Evolutionary conservation across 2,329 filamentous ascomycete genomes (phyloP).

Genomic region (Sclerotinia subarctica): DNA sequence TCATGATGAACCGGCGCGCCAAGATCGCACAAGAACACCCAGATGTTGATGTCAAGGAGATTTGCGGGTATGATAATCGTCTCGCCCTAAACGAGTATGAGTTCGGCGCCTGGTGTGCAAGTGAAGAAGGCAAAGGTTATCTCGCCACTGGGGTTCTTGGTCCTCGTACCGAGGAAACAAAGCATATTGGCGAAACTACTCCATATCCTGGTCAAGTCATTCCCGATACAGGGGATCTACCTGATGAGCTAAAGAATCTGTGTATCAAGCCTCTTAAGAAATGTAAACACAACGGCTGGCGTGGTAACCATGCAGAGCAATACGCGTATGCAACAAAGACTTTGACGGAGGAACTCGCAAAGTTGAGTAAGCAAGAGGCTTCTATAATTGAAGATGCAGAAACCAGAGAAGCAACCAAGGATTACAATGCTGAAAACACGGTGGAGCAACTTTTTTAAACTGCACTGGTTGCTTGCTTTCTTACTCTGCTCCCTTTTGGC

Average conservation of each 20-base stretch:
- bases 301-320: slow-evolving; percentile 30
- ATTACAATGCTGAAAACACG: slow-evolving; percentile 34
- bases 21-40: slow-evolving; percentile 29
- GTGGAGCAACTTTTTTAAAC: slow-evolving; percentile 28
- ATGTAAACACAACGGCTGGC: slow-evolving; percentile 34
- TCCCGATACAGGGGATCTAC: slow-evolving; percentile 16
- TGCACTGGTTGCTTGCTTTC: not conserved
- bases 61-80: slow-evolving; percentile 37
- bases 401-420: slow-evolving; percentile 34
- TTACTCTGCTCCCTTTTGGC: not conserved
- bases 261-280: slow-evolving; percentile 32
- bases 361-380: slow-evolving; percentile 25
- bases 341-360: slow-evolving; percentile 27
- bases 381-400: slow-evolving; percentile 37
- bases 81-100: slow-evolving; percentile 35
- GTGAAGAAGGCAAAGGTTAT: slow-evolving; percentile 31
- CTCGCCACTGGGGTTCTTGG: slow-evolving; percentile 33
- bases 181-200: slow-evolving; percentile 24
- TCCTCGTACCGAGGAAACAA: slow-evolving; percentile 33
- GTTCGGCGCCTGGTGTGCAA: slow-evolving; percentile 31
- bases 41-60: slow-evolving; percentile 28
- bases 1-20: slow-evolving; percentile 32
- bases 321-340: slow-evolving; percentile 24
- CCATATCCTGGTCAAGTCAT: slow-evolving; percentile 28
- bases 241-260: slow-evolving; percentile 31